Percentiles rank a stretch among this genome's conserved stretches.
Conservation (phyloP, 78 protist genomes). For the Polysphondylium violaceum region DNA sequence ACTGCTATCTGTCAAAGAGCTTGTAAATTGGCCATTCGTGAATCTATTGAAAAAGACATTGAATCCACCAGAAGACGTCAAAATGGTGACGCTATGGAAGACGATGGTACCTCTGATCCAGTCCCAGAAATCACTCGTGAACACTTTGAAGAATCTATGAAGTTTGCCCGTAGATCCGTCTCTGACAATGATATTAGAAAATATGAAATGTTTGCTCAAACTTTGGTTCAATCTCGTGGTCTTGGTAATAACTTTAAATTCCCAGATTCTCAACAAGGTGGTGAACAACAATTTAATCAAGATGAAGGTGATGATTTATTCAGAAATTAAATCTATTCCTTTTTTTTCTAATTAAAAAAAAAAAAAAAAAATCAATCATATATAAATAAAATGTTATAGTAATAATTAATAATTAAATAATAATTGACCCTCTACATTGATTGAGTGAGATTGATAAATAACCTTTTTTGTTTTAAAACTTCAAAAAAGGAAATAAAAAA, state of each 20-base stretch:
- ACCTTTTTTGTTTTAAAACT: too few relatives aligned
- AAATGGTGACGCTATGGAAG: constrained; percentile 74
- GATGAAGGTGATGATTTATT: constrained; percentile 63
- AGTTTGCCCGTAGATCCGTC: constrained; percentile 97
- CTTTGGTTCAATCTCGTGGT: constrained; percentile 86
- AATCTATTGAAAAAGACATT: constrained; percentile 92
- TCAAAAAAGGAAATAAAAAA: too few relatives aligned
- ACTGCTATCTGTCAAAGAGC: constrained; percentile 99
- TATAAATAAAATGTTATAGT: too few relatives aligned
- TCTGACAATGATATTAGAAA: constrained; percentile 95
- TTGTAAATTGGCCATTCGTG: constrained; percentile 98
- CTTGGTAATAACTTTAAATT: constrained; percentile 80
- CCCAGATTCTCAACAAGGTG: constrained; percentile 44
- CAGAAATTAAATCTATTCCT: constrained; percentile 26
- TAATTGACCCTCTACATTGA: too few relatives aligned
- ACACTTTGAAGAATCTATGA: constrained; percentile 98
- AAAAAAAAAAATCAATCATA: constrained; percentile 3
- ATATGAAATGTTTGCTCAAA: constrained; percentile 97
- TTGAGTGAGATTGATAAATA: too few relatives aligned
- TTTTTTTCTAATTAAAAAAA: background rate
- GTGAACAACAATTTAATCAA: background rate
- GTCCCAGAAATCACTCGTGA: constrained; percentile 95
- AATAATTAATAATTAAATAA: too few relatives aligned
- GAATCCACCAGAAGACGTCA: constrained; percentile 47
- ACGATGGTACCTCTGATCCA: constrained; percentile 87